A percentile compares a stretch with the other conserved stretches of the same genome.
Evolutionary conservation across 2,329 filamentous ascomycete species (phyloP).

Genomic region (Cryoendolithus antarcticus): DNA sequence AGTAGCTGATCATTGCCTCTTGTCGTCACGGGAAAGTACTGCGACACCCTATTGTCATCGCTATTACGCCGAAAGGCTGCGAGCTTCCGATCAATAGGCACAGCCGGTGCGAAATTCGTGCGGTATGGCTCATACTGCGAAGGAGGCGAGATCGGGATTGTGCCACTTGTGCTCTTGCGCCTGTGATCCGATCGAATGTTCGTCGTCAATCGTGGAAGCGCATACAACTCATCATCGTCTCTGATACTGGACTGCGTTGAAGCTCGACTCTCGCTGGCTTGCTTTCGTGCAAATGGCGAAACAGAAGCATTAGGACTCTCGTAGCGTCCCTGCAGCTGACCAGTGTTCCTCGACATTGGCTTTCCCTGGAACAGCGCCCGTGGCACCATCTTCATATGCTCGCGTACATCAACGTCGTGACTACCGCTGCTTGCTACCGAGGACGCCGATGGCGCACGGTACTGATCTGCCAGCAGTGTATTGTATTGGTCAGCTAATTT

Average conservation of each 20-base stretch:
- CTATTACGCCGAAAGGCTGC: conserved; percentile 1
- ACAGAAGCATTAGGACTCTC: conserved; percentile 1
- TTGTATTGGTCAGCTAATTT: conserved; percentile 15
- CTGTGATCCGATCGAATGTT: not conserved
- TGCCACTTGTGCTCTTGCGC: conserved; percentile 17
- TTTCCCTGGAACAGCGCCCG: conserved; percentile 19
- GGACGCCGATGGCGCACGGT: conserved; percentile 7
- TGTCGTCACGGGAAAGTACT: conserved; percentile 12
- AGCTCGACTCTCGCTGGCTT: conserved; percentile 1
- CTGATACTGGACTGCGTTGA: not conserved
- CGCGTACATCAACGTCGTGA: conserved; percentile 13
- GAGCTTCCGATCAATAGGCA: not conserved
- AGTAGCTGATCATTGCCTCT: conserved; percentile 4
- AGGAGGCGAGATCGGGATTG: conserved; percentile 23
- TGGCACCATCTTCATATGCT: conserved; percentile 22
- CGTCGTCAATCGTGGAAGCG: not conserved
- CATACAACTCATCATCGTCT: too few species aligned
- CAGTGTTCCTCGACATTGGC: conserved; percentile 2
- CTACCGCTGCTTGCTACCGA: conserved; percentile 5
- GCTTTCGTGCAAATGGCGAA: not conserved
- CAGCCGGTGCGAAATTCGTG: not conserved
- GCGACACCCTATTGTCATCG: conserved; percentile 9
- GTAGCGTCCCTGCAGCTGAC: not conserved
- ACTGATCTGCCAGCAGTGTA: conserved; percentile 12
- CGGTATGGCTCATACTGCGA: conserved; percentile 1